Evolutionary conservation across 257 asterid genomes (phyloP), one percentile per base, ranked within the genome.

Genomic region (Scutellaria barbata): DNA sequence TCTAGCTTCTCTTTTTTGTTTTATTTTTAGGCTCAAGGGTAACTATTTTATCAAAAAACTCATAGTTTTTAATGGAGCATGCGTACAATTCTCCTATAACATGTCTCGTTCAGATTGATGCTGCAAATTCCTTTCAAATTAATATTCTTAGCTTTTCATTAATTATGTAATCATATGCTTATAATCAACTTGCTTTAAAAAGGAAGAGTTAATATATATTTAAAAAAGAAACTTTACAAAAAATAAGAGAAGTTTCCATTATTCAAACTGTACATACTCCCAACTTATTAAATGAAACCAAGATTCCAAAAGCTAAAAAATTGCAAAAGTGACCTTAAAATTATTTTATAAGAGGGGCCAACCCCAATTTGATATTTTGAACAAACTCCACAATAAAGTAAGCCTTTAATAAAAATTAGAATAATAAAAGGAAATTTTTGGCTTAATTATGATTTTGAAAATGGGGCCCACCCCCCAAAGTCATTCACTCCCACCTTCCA

Each of bases 401-500:
- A 63, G 53, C 14, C 51, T 46, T 7, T 11, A 76, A 54, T 30
- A 1, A 0, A 1, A 13, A 30, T 54, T 53, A 74, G 76, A 79
- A 73, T 76, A 84, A 69, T 80, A 25, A 7, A 53, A 73, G 30
- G 56, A 66, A 63, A 76, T 75, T 12, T 16, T 51, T 46, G 40
- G 76, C 88, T 74, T 74, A 30, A 30, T 30, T 30, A 86, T 81
- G 86, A 87, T 86, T 30, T 80, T 77, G 82, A 47, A 52, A 57
- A 46, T 67, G 88, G 76, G 53, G 42, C 84, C 85, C 68, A 73
- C 72, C n/a, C 30, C 18, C 13, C 62, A 76, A 50, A 68, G 53
- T 46, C 80, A 76, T 82, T 71, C 72, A 43, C 67, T 76, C 73
- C 83, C 83, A 77, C 80, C 71, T 61, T 78, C 76, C 64, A 53